Percentiles rank a stretch among this genome's conserved stretches.
Evolutionary conservation across 305 asterid species (phyloP).

Genomic region (Petunia hybrid): DNA sequence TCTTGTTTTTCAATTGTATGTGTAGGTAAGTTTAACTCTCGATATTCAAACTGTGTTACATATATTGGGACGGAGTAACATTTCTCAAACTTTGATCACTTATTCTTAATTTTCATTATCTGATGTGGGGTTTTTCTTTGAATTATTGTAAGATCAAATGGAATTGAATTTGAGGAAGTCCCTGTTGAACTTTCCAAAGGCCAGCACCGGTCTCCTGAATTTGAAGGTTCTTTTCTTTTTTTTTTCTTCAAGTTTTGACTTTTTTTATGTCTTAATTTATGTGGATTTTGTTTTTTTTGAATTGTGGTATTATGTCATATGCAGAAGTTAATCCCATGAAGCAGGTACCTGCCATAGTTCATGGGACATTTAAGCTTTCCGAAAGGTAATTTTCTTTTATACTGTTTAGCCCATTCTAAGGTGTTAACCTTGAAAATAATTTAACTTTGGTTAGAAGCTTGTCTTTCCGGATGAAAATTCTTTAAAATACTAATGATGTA

Average conservation of each 20-base stretch:
- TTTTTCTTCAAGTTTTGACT: not conserved
- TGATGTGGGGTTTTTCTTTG: not conserved
- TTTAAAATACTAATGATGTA: not conserved
- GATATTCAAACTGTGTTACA: not conserved
- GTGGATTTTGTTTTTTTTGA: not conserved
- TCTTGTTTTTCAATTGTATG: not conserved
- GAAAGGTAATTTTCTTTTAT: conserved; percentile 48
- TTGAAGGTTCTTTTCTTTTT: conserved; percentile 48
- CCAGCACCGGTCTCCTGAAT: conserved; percentile 65
- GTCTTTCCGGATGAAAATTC: not conserved
- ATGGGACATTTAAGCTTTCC: conserved; percentile 82
- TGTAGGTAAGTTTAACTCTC: no score
- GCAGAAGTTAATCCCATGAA: conserved; percentile 61
- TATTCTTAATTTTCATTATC: not conserved
- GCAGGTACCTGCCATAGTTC: conserved; percentile 84
- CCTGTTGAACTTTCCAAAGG: conserved; percentile 54
- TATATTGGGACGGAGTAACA: not conserved
- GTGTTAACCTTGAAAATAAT: no score
- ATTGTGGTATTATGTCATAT: not conserved
- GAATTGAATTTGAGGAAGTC: conserved; percentile 84
- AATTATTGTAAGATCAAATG: conserved; percentile 55
- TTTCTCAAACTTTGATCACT: not conserved
- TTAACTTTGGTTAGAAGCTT: no score
- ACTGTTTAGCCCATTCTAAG: no score
- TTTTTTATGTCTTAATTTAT: not conserved